These are phyloP conservation scores for Schizophyllum commune DNA, from an alignment of 1,284 basidiomycete genomes.

Conservation along the genomic window DNA sequence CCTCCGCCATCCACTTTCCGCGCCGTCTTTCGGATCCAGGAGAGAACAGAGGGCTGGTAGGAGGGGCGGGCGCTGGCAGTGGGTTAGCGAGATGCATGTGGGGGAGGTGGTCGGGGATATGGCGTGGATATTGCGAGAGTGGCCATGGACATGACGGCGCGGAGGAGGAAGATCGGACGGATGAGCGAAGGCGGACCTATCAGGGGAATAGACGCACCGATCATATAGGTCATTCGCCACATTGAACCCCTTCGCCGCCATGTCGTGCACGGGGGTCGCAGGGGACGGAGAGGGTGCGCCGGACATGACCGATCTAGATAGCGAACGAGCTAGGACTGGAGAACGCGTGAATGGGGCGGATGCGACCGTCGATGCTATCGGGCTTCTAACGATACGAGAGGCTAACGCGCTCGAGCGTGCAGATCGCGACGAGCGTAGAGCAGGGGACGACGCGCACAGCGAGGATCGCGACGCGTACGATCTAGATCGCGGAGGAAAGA, in stretches of 20 bases:
- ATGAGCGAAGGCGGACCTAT: constrained; percentile 3
- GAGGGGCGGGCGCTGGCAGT: constrained; percentile 55
- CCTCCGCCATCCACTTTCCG: constrained; percentile 21
- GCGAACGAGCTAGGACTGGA: no score
- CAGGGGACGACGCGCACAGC: neutral
- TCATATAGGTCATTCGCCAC: constrained; percentile 76
- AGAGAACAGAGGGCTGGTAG: constrained; percentile 52
- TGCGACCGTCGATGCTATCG: neutral
- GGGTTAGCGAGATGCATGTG: neutral
- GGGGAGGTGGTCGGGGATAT: no score
- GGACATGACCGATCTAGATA: no score
- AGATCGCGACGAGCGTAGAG: neutral
- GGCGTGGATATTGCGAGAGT: no score
- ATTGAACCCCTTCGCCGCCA: constrained; percentile 59
- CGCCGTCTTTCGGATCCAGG: constrained; percentile 40
- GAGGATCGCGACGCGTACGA: no score
- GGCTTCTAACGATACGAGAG: no score
- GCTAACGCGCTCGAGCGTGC: no score
- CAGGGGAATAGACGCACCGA: constrained; percentile 29
- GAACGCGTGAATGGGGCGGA: neutral
- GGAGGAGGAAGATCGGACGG: neutral
- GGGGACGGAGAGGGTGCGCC: neutral
- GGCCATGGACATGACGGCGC: neutral
- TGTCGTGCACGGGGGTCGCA: constrained; percentile 31
- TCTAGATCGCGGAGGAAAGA: no score